phyloP scores from a whole-genome alignment of 2,329 filamentous ascomycete species.

The Diaporthe longicolla region DNA sequence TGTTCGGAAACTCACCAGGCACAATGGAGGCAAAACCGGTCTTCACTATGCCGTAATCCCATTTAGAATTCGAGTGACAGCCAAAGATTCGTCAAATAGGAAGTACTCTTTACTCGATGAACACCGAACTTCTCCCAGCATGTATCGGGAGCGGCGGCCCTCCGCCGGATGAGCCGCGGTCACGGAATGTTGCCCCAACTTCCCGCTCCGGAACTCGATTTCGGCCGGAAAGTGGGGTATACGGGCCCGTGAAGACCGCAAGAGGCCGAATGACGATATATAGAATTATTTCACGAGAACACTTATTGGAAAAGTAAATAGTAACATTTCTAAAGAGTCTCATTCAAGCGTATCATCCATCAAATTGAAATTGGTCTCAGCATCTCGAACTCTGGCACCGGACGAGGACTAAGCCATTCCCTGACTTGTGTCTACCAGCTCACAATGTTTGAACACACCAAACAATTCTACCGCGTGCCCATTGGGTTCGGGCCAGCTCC shows the following conservation, averaged over 20 bases:
- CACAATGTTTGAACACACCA: constrained; percentile 21
- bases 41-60: background rate
- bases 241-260: background rate
- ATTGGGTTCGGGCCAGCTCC: background rate
- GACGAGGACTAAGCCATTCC: background rate
- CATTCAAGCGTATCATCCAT: too few relatives aligned
- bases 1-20: too few relatives aligned
- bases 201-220: constrained; percentile 1
- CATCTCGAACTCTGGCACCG: too few relatives aligned
- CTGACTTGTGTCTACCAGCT: too few relatives aligned
- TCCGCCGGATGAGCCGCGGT: constrained; percentile 10
- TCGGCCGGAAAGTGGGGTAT: constrained; percentile 28
- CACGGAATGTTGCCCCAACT: constrained; percentile 23
- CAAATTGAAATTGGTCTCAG: background rate
- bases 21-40: too few relatives aligned
- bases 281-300: background rate
- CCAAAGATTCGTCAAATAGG: background rate
- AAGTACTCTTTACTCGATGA: background rate
- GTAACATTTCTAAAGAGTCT: accelerated
- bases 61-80: background rate
- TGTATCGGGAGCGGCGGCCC: background rate
- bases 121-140: background rate
- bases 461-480: constrained; percentile 7
- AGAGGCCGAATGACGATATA: background rate
- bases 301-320: background rate